Base-by-base conservation (phyloP, 116 monocot species). In the Papilionanthe hybrid region DNA sequence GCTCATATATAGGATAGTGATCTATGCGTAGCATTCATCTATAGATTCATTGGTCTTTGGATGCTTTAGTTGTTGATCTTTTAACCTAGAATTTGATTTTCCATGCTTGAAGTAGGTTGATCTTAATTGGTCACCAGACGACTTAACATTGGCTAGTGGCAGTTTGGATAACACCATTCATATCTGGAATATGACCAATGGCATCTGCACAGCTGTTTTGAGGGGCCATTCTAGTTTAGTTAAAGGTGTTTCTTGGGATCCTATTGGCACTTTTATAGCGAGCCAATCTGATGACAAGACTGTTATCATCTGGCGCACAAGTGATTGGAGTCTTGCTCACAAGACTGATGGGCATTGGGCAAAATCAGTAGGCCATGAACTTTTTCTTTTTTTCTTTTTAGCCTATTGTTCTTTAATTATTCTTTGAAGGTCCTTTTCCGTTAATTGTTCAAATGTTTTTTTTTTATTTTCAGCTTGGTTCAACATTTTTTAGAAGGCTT, bases 91-190 rank as follows among this genome's bases (percentile, higher is more conserved):
- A 82, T 30, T 80, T 89, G 53, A 50, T 78, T 75, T 85, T 74
- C 60, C 47, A 88, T 93, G 93, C 65, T 76, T 87, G 79, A 93
- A 94, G 94, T 88, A 98, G 98, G 98, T 98, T 81, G 98, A 98
- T 88, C 98, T 94, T 79, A 94, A 91, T 85, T 98, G 98, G 98
- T 98, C 98, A 56, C 94, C 94, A 13, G 94, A 98, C 87, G 97
- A 97, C 75, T 78, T 80, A 65, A 93, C 83, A 75, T 81, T 98
- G 82, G 98, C 98, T 4, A 98, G 98, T 75, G 94, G 98, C 13
- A 93, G 93, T 79, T 86, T 98, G 76, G 98, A 98, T 82, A 98
- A 98, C 75, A 98, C 94, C 29, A 83, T 98, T 77, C 98, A 98
- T 76, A 93, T 98, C 20, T 98, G 98, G 94, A 94, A 90, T 86